Evolutionary conservation across 176 grass and related monocot genomes (phyloP), one percentile per base, ranked within the genome.

Genomic region (sorghum (Sorghum bicolor)): DNA sequence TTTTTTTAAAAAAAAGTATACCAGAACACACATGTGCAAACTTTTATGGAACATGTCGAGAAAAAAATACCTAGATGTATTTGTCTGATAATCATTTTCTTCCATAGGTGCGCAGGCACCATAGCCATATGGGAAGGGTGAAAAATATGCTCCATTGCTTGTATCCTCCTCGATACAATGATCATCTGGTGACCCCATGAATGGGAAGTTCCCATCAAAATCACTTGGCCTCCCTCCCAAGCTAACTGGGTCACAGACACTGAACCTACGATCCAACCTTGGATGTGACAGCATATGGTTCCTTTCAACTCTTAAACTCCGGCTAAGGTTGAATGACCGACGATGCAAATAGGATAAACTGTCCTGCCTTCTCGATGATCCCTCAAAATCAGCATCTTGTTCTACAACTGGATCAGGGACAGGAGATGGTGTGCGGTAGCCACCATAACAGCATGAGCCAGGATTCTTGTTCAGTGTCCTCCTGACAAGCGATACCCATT

Each of bases 351-450:
- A 84, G 1, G 89, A 87, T 29, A 82, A 86, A 17, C 73, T 83
- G 34, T 93, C 92, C 12, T 84, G 88, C 67, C 92, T 87, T 63
- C 64, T 88, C 16, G 64, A 88, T 0, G 94, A 96, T 5, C 87
- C 92, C 80, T 98, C 96, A 82, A 98, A 98, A 90, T 98, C 96
- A 55, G 93, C 92, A 85, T 98, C 87, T 15, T 93, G 32, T 77
- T 98, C 96, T 6, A 89, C 89, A 30, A 95, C 75, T 0, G 96
- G 96, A 79, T 95, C 90, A 44, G 91, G 91, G 67, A 93, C 82
- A 55, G 96, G 96, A 28, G 96, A 98, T 41, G 93, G 83, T 0
- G 92, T 88, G 62, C 52, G 90, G 22, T 89, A 89, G 50, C 88
- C 86, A 79, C 87, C 76, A 34, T 83, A 80, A 32, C 80, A 69